Conservation (phyloP, 805 yeast genomes). For the Myxozyma kluyveri region DNA sequence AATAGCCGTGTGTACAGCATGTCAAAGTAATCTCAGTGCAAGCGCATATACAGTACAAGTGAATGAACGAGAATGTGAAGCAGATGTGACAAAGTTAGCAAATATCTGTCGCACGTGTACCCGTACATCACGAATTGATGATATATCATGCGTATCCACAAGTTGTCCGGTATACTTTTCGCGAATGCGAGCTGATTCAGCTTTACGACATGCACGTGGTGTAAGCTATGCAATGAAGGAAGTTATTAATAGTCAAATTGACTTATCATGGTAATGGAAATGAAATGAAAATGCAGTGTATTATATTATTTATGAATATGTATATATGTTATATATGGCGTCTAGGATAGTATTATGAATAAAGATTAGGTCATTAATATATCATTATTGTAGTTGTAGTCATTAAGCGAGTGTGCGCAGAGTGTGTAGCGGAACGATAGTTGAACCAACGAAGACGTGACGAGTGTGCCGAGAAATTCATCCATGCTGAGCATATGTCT, state of each 20-base stretch:
- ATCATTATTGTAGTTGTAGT: too few species aligned
- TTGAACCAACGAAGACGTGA: too few species aligned
- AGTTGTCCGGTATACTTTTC: slow-evolving; percentile 66
- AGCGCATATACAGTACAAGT: slow-evolving; percentile 22
- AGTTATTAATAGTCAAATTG: background rate
- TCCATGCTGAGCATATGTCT: too few species aligned
- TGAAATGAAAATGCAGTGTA: background rate
- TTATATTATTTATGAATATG: background rate
- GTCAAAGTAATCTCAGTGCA: slow-evolving; percentile 13
- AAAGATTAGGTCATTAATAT: background rate
- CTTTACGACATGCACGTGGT: slow-evolving; percentile 1
- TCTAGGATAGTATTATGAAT: too few species aligned
- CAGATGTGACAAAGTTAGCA: slow-evolving; percentile 25
- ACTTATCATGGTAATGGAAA: background rate
- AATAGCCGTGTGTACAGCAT: slow-evolving; percentile 23
- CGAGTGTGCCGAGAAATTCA: too few species aligned
- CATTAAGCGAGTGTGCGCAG: too few species aligned
- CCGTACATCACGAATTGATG: slow-evolving; percentile 36
- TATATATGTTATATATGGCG: too few species aligned
- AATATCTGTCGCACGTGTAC: slow-evolving; percentile 37
- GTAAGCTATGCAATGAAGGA: background rate
- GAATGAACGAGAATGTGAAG: slow-evolving; percentile 25
- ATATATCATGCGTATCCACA: slow-evolving; percentile 52
- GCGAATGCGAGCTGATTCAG: slow-evolving; percentile 43
- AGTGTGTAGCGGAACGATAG: too few species aligned